A percentile compares a stretch with the other conserved stretches of the same genome.
phyloP scores from a whole-genome alignment of 257 asterid species.

The Salvia miltiorrhiza region DNA sequence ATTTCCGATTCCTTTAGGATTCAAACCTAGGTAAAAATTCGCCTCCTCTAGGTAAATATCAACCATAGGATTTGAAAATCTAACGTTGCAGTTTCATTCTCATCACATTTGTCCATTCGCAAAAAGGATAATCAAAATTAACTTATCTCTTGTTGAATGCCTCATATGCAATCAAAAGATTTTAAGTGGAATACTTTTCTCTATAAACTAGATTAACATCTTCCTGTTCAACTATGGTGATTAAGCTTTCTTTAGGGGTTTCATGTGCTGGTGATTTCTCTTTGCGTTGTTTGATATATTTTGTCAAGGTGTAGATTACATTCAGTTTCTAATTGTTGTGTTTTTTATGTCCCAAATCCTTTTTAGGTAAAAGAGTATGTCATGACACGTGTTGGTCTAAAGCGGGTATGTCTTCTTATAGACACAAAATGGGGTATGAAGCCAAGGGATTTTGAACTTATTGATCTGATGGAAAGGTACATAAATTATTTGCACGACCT shows the following conservation, averaged over 20 bases:
- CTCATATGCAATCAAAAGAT: background rate
- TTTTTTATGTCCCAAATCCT: background rate
- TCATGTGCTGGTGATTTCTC: background rate
- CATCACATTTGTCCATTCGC: too few relatives aligned
- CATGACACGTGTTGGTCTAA: conserved; percentile 65
- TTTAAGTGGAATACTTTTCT: background rate
- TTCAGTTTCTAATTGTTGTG: background rate
- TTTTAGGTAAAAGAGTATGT: conserved; percentile 97
- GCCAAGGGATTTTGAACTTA: conserved; percentile 82
- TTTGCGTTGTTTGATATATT: conserved; percentile 1
- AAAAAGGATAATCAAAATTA: background rate
- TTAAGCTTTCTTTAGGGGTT: background rate
- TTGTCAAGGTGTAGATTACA: conserved; percentile 8
- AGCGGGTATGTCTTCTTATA: conserved; percentile 86
- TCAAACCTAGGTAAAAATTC: too few relatives aligned
- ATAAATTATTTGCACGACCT: background rate
- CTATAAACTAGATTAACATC: background rate
- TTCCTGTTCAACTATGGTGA: background rate
- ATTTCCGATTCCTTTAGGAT: too few relatives aligned
- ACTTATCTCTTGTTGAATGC: background rate
- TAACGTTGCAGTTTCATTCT: too few relatives aligned
- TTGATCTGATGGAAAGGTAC: conserved; percentile 95
- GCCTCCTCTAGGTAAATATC: too few relatives aligned
- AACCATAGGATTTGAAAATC: too few relatives aligned
- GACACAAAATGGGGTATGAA: conserved; percentile 99